Percentiles rank a stretch among this genome's conserved stretches.
Conservation (phyloP, 192 early-diverging fungal genomes). For the Gaertneriomyces sp. region DNA sequence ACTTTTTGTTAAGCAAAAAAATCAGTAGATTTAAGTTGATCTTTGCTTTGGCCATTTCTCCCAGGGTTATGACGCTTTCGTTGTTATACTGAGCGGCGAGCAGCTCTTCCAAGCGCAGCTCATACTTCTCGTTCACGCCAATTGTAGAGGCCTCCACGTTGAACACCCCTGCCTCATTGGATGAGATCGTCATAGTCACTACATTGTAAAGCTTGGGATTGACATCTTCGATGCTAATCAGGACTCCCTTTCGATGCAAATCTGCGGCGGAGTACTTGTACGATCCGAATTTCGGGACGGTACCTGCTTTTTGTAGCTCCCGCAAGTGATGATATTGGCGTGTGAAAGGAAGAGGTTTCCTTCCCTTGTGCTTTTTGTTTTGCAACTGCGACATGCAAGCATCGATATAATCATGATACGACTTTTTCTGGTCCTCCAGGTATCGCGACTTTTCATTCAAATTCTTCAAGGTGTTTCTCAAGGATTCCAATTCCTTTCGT, state of each 20-base stretch:
- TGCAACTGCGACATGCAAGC: conserved; percentile 83
- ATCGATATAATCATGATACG: conserved; percentile 88
- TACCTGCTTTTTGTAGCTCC: conserved; percentile 76
- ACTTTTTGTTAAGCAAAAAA: conserved; percentile 98
- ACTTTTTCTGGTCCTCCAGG: conserved; percentile 82
- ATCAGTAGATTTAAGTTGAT: conserved; percentile 96
- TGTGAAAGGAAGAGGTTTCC: conserved; percentile 77
- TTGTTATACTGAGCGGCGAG: conserved; percentile 93
- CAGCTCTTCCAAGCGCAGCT: conserved; percentile 87
- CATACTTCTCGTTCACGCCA: conserved; percentile 66
- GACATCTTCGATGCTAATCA: conserved; percentile 80
- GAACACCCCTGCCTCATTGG: conserved; percentile 87
- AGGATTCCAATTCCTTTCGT: conserved; percentile 65
- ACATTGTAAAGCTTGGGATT: conserved; percentile 81
- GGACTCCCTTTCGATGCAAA: conserved; percentile 87
- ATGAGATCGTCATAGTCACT: conserved; percentile 88
- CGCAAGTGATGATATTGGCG: conserved; percentile 93
- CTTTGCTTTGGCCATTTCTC: conserved; percentile 77
- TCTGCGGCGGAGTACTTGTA: conserved; percentile 96
- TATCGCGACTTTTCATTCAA: conserved; percentile 81
- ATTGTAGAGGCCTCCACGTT: conserved; percentile 78
- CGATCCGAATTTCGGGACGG: conserved; percentile 92
- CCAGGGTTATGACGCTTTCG: conserved; percentile 79
- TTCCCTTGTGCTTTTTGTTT: conserved; percentile 61
- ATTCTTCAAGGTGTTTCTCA: conserved; percentile 76